Base-by-base conservation (phyloP, 805 yeast species). In the Torulaspora gathmanii region DNA sequence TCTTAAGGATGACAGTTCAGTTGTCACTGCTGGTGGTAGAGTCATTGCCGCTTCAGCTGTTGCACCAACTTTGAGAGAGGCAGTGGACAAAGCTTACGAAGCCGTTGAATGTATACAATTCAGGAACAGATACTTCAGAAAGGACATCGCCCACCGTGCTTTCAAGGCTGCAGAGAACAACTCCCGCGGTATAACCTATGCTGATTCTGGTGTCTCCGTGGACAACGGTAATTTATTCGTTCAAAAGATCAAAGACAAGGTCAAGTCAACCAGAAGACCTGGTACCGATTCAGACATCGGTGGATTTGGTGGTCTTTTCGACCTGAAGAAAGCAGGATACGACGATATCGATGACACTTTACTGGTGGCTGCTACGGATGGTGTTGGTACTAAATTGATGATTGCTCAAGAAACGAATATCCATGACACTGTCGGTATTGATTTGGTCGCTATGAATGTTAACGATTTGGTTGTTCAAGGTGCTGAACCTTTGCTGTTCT, bases 211-310 rank as follows among this genome's bases (percentile, higher is more conserved):
- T 70, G 99, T 93, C 31, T 88, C 96, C 41, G 97, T 93, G 37
- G 99, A 93, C 64, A 83, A 86, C 50, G 99, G 99, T 56, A 93
- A 93, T 69, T 63, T 75, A 55, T 78, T 93, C 45, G 98, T 93
- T 35, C 90, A 90, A 64, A 81, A 83, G 57, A 93, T 93, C 69
- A 93, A 93, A 70, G 79, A 82, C 40, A 79, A 82, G 69, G 99
- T 93, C 41, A 87, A 84, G 65, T 83, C 96, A 5, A 93, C 99
- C 8, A 82, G 85, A 33, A 83, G 99, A 70, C 75, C 95, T 27
- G 99, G 99, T 60, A 93, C 99, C 28, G 96, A 93, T 61, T 86
- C 97, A 12, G 96, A 89, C 56, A 93, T 93, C 57, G 99, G 99
- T 63, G 99, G 99, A 1, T 93, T 93, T 62, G 99, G 99, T 55